Percentiles rank a stretch among this genome's conserved stretches.
phyloP scores from a whole-genome alignment of 2,329 filamentous ascomycete species.

The Aspergillus sp. region DNA sequence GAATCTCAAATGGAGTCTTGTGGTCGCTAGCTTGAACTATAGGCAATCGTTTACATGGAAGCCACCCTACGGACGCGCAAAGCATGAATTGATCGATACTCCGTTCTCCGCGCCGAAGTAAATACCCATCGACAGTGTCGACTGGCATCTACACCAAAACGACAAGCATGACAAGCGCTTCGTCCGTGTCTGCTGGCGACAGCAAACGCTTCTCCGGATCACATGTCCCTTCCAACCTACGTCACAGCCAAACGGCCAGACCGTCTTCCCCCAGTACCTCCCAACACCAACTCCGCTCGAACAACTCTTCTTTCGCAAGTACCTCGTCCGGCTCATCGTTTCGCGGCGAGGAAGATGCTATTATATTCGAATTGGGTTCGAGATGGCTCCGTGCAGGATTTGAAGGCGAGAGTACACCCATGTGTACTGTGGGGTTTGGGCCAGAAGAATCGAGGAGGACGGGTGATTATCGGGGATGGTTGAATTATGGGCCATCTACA shows the following conservation, averaged over 20 bases:
- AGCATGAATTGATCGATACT: slow-evolving; percentile 3
- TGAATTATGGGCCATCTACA: slow-evolving; percentile 47
- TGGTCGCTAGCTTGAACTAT: not conserved
- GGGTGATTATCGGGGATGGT: slow-evolving; percentile 74
- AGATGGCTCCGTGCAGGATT: slow-evolving; percentile 76
- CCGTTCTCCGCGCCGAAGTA: slow-evolving; percentile 9
- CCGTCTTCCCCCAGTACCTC: slow-evolving; percentile 56
- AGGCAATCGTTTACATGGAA: not conserved
- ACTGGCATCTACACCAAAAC: not conserved
- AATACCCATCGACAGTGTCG: not conserved
- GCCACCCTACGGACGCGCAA: slow-evolving; percentile 4
- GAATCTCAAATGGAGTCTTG: not conserved
- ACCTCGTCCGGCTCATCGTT: slow-evolving; percentile 53
- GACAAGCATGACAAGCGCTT: slow-evolving; percentile 14
- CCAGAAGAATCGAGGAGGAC: slow-evolving; percentile 69
- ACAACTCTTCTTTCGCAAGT: slow-evolving; percentile 45
- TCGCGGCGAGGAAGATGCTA: slow-evolving; percentile 71
- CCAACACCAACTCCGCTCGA: slow-evolving; percentile 40
- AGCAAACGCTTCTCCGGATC: slow-evolving; percentile 14
- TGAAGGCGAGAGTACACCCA: slow-evolving; percentile 69
- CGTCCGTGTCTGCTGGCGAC: slow-evolving; percentile 18
- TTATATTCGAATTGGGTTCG: slow-evolving; percentile 77
- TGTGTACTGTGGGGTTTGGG: slow-evolving; percentile 64
- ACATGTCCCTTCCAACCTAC: slow-evolving; percentile 20
- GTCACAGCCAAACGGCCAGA: slow-evolving; percentile 22